phyloP scores from a whole-genome alignment of 352 stramenopile genomes.

The Hyaloperonospora brassicae region DNA sequence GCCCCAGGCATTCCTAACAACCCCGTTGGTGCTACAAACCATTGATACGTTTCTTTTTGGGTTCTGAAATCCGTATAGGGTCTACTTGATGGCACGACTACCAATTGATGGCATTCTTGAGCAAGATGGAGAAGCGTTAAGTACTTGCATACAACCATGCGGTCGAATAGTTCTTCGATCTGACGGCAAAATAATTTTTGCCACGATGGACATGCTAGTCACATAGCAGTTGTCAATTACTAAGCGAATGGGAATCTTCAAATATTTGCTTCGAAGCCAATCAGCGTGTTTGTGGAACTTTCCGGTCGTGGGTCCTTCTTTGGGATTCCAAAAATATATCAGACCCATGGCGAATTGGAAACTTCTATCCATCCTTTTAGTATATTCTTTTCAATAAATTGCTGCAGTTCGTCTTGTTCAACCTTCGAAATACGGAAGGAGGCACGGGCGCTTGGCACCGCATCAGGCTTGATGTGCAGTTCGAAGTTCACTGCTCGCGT shows the following conservation, averaged over 20 bases:
- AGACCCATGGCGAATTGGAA: conserved; percentile 17
- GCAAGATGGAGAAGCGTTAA: not conserved
- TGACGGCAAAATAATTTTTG: not conserved
- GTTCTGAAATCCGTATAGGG: conserved; percentile 3
- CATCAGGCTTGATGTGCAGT: not conserved
- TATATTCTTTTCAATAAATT: not conserved
- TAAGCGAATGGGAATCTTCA: conserved; percentile 9
- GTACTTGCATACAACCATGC: not conserved
- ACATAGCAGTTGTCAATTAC: conserved; percentile 17
- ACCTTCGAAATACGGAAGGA: not conserved
- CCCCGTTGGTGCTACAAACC: conserved; percentile 3
- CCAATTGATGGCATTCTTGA: conserved; percentile 6
- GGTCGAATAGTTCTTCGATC: conserved; percentile 1
- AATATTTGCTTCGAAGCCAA: conserved; percentile 10
- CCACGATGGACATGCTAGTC: conserved; percentile 1
- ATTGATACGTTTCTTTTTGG: conserved; percentile 7
- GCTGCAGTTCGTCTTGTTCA: not conserved
- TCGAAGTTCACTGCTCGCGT: not conserved
- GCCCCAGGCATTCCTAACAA: not conserved
- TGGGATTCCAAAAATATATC: conserved; percentile 18
- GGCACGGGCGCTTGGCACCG: not conserved
- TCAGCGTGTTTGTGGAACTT: conserved; percentile 7
- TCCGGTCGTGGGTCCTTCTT: conserved; percentile 15
- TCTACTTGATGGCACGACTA: not conserved
- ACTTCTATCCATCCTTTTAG: conserved; percentile 17